Percentiles rank a stretch among this genome's conserved stretches.
Conservation (phyloP, 2,329 filamentous ascomycete species). For the Fusarium pseudograminearum region DNA sequence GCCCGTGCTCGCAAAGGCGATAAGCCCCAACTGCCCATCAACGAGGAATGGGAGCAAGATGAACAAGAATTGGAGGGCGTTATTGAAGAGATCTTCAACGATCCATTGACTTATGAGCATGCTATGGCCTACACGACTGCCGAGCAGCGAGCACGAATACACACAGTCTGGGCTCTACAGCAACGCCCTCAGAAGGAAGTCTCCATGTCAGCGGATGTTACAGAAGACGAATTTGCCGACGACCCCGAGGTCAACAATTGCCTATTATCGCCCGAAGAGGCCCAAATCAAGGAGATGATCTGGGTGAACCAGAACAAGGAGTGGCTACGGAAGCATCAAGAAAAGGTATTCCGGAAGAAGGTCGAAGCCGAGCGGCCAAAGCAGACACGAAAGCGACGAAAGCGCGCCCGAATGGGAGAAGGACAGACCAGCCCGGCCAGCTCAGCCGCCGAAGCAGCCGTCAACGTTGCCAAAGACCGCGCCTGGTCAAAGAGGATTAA, state of each 20-base stretch:
- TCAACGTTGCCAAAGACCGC: constrained; percentile 74
- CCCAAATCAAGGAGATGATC: constrained; percentile 85
- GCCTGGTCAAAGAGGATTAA: constrained; percentile 81
- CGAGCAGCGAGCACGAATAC: constrained; percentile 66
- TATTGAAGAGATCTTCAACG: constrained; percentile 76
- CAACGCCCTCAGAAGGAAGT: constrained; percentile 61
- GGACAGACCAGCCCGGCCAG: constrained; percentile 74
- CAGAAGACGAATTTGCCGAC: constrained; percentile 85
- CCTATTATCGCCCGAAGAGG: constrained; percentile 78
- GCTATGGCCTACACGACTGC: constrained; percentile 69
- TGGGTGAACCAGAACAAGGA: constrained; percentile 97
- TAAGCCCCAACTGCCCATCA: constrained; percentile 65
- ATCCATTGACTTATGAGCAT: constrained; percentile 68
- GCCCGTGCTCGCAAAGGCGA: constrained; percentile 44
- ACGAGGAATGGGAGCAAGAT: constrained; percentile 71
- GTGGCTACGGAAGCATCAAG: constrained; percentile 88
- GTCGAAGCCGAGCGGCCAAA: constrained; percentile 68
- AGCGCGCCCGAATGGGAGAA: constrained; percentile 71
- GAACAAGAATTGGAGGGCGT: constrained; percentile 76
- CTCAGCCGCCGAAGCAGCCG: constrained; percentile 76
- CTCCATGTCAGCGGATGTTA: constrained; percentile 74
- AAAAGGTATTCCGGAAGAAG: constrained; percentile 82
- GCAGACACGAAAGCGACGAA: constrained; percentile 67
- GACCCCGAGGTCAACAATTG: constrained; percentile 90
- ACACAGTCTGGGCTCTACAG: constrained; percentile 64